phyloP scores from a whole-genome alignment of 2,329 filamentous ascomycete species.

The Diaporthe sp. region DNA sequence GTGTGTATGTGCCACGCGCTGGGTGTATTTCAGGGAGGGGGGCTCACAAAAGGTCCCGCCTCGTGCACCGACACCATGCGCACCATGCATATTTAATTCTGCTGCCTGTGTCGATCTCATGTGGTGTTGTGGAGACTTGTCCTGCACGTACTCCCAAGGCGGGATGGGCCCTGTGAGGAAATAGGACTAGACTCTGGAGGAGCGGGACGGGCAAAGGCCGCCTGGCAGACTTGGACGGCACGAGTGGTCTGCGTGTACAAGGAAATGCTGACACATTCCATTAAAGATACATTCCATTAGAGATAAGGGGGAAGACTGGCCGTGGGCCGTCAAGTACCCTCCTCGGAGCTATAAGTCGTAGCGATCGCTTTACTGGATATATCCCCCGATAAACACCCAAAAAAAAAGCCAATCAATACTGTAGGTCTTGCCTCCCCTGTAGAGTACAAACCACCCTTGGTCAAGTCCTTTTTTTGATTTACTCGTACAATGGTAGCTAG shows the following conservation, averaged over 20 bases:
- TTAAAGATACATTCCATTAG: slow-evolving; percentile 28
- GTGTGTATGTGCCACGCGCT: not conserved
- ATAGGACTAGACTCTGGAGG: not conserved
- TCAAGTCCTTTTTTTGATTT: not conserved
- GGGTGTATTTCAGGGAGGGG: not conserved
- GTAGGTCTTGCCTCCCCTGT: not conserved
- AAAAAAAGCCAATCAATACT: not conserved
- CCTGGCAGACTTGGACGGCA: not conserved
- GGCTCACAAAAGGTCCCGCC: not conserved
- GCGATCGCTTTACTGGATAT: not conserved
- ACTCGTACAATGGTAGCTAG: not conserved
- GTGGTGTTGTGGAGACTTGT: slow-evolving; percentile 1
- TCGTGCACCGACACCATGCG: not conserved
- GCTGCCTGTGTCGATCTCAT: slow-evolving; percentile 32
- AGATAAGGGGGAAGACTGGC: slow-evolving; percentile 12
- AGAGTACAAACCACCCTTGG: not conserved
- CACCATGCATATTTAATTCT: slow-evolving; percentile 22
- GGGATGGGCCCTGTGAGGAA: not conserved
- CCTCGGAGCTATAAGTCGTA: not conserved
- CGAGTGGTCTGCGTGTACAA: not conserved
- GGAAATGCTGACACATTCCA: not conserved
- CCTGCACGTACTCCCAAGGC: not conserved
- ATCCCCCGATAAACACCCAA: slow-evolving; percentile 3
- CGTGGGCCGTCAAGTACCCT: not conserved
- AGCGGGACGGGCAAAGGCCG: not conserved